Evolutionary conservation across 2,329 filamentous ascomycete species (phyloP), one percentile per base, ranked within the genome.

Genomic region (Microsporum audouinii): DNA sequence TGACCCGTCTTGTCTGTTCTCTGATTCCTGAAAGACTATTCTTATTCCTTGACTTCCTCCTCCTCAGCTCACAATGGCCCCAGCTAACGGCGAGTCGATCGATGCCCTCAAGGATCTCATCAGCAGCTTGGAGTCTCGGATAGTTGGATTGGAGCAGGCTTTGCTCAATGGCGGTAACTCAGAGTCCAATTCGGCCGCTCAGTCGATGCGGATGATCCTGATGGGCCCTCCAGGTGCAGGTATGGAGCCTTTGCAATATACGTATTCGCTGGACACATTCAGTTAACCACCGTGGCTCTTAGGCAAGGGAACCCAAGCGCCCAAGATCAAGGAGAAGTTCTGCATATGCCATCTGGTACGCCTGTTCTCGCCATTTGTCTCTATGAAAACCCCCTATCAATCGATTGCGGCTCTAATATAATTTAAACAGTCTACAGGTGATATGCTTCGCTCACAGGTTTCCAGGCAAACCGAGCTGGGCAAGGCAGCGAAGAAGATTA

Each of bases 281-380:
- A 8, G 58, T 43, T 62, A 58, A 60, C 41, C 53, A 45, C 43
- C 55, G 12, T 23, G 33, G 45, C 34, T 31, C 5, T 41, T 57
- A 97, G 94, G 94, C 80, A 99, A 99, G 85, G 94, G 94, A 78
- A 99, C 94, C 47, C 94, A 99, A 78, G 94, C 94, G 63, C 94
- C 94, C 66, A 92, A 88, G 77, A 94, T 99, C 79, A 96, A 96
- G 84, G 92, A 97, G 73, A 95, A 89, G 80, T 99, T 91, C 80
- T 90, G 87, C 75, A 91, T 91, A 80, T 99, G 94, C 80, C 94
- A 99, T 78, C 79, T 99, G 79, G 91, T 96, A 84, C 71, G 87
- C 74, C 3, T 49, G 38, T 23, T 10, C 12, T 58, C n/a, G 33
- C 31, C 31, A 23, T 34, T 7, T 6, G 14, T 12, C 29, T 34